Base-by-base conservation (phyloP, 164 flowering plant species). In the Tetrastigma voinierianum region DNA sequence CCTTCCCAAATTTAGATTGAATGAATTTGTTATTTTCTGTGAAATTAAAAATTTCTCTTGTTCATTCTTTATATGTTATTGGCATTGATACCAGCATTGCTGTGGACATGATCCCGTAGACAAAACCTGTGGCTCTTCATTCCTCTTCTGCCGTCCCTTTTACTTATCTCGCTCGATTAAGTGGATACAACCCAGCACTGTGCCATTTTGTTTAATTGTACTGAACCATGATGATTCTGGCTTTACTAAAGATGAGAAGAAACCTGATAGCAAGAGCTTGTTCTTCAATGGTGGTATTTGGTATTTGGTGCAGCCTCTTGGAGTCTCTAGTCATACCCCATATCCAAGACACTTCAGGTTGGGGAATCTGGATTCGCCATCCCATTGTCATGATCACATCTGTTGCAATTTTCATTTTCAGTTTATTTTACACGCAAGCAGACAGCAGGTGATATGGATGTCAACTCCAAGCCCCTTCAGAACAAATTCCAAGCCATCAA, bases 241-340 rank as follows among this genome's bases (percentile, higher is more conserved):
- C 91, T 10, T 24, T 7, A 72, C 15, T 49, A 70, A 73, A 18
- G 73, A 69, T 18, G 76, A 76, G 1, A 40, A 69, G 23, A 69
- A 51, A 2, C 54, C 79, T 6, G 74, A 58, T 17, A 79, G 63
- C 51, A 91, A 83, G 76, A 86, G 89, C 15, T n/a, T 59, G 59
- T 96, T 93, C 68, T 96, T 96, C 86, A 86, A 24, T 88, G 92
- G 90, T 96, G 93, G 96, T 96, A 96, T 56, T 87, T 91, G 96
- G 99, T 14, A 72, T 93, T 1, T 91, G 97, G 65, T 57, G 99
- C 11, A 88, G 97, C 77, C 90, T 96, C n/a, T 40, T 90, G 66
- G 99, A 8, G 87, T 93, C 62, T 82, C 91, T n/a, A 3, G 21
- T 91, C 1, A 82, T 96, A 96, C 79, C 98, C 11, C 91, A 96